Evolutionary conservation across 345 rosid species (phyloP).

Genomic region (Anacardium occidentale): DNA sequence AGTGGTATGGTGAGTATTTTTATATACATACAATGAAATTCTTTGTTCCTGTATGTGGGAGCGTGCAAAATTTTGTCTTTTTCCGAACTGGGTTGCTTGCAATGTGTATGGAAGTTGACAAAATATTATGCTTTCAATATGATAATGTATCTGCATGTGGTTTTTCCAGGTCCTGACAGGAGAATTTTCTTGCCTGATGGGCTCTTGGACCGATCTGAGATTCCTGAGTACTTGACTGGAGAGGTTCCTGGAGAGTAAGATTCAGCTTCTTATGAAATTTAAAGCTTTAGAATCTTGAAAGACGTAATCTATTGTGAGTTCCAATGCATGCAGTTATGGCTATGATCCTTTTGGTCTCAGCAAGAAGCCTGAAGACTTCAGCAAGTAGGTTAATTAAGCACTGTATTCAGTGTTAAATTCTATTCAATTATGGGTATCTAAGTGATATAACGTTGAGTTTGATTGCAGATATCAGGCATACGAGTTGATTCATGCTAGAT

Average conservation of each 20-base stretch:
- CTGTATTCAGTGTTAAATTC: too few species aligned
- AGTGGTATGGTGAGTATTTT: constrained; percentile 87
- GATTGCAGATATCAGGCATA: constrained; percentile 74
- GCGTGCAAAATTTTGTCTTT: too few species aligned
- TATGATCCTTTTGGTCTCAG: constrained; percentile 95
- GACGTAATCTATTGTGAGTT: neutral
- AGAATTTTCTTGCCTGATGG: constrained; percentile 96
- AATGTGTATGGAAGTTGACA: too few species aligned
- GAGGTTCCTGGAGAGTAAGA: constrained; percentile 97
- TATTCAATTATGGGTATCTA: too few species aligned
- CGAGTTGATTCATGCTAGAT: constrained; percentile 88
- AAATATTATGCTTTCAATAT: neutral
- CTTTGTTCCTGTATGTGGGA: too few species aligned
- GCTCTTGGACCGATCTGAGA: constrained; percentile 87
- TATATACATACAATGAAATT: too few species aligned
- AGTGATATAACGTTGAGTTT: neutral
- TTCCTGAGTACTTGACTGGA: constrained; percentile 93
- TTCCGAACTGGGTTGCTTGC: too few species aligned
- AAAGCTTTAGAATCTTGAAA: neutral
- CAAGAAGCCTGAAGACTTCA: constrained; percentile 90
- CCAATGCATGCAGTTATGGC: constrained; percentile 62
- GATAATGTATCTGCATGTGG: neutral
- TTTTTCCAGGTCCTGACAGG: constrained; percentile 82
- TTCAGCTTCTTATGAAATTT: neutral
- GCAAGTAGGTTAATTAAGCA: constrained; percentile 50